Evolutionary conservation across 331 rosid genomes (phyloP).

Genomic region (Pyracantha coccinea): DNA sequence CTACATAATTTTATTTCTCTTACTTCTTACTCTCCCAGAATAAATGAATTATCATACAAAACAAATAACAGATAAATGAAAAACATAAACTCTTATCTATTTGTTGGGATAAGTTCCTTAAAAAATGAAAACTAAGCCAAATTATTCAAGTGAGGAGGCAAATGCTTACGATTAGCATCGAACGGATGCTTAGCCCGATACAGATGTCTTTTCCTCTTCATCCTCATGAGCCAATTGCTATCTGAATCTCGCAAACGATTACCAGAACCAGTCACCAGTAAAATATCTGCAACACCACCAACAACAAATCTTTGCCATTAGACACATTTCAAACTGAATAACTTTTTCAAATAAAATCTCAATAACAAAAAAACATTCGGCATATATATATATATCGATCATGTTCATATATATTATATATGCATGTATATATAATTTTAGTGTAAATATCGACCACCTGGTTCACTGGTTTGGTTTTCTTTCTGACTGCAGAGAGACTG

Average conservation of each 20-base stretch:
- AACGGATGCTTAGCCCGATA: conserved; percentile 49
- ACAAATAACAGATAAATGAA: not conserved
- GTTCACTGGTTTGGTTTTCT: not conserved
- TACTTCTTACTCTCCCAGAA: too few species aligned
- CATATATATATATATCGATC: not conserved
- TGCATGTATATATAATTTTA: not conserved
- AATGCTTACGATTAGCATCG: conserved; percentile 44
- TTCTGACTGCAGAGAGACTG: not conserved
- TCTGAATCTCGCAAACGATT: conserved; percentile 3
- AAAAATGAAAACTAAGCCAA: conserved; percentile 6
- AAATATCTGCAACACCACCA: conserved; percentile 1
- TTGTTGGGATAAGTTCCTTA: not conserved
- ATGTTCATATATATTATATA: not conserved
- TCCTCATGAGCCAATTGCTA: conserved; percentile 23
- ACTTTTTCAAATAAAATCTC: not conserved
- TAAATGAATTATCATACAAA: not conserved
- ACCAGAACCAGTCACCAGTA: not conserved
- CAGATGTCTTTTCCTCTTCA: conserved; percentile 39
- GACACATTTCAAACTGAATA: not conserved
- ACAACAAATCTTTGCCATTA: not conserved
- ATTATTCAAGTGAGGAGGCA: conserved; percentile 6
- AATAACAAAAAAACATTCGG: too few species aligned
- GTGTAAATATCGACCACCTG: not conserved
- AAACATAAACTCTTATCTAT: not conserved
- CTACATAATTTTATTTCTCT: not conserved